Conservation (phyloP, 2,329 filamentous ascomycete species). For the Ophiobolus disseminans region DNA sequence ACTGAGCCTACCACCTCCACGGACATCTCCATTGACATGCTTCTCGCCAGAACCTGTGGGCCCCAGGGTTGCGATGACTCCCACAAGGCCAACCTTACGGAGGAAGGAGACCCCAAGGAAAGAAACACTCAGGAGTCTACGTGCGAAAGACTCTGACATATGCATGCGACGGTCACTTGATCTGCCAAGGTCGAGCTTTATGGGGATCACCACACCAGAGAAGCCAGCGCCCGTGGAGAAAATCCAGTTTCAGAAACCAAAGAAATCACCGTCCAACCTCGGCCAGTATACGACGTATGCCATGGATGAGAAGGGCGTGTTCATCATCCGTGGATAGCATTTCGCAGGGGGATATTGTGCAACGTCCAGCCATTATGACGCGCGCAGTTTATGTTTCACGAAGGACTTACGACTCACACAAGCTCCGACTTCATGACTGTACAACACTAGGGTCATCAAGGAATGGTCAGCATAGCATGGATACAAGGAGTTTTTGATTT, state of each 20-base stretch:
- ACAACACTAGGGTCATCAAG: background rate
- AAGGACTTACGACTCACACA: conserved; percentile 1
- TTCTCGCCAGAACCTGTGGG: conserved; percentile 18
- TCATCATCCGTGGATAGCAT: no score
- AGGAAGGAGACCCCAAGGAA: conserved; percentile 32
- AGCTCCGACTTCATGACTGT: background rate
- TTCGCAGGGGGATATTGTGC: no score
- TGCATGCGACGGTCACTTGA: conserved; percentile 40
- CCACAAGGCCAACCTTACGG: conserved; percentile 18
- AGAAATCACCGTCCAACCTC: background rate
- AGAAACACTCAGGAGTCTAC: conserved; percentile 40
- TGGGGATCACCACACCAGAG: no score
- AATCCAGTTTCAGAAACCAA: background rate
- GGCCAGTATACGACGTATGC: background rate
- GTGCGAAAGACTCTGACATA: conserved; percentile 45
- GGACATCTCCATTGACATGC: conserved; percentile 16
- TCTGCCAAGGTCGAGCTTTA: background rate
- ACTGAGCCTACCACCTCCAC: conserved; percentile 4
- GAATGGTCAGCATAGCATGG: conserved; percentile 4
- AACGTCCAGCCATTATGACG: background rate
- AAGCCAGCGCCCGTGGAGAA: background rate
- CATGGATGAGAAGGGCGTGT: conserved; percentile 8
- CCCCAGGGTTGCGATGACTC: background rate
- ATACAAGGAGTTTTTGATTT: conserved; percentile 2
- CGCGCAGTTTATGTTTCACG: conserved; percentile 4